Base-by-base conservation (phyloP, 805 yeast genomes). In the Barnettozyma vustinii region DNA sequence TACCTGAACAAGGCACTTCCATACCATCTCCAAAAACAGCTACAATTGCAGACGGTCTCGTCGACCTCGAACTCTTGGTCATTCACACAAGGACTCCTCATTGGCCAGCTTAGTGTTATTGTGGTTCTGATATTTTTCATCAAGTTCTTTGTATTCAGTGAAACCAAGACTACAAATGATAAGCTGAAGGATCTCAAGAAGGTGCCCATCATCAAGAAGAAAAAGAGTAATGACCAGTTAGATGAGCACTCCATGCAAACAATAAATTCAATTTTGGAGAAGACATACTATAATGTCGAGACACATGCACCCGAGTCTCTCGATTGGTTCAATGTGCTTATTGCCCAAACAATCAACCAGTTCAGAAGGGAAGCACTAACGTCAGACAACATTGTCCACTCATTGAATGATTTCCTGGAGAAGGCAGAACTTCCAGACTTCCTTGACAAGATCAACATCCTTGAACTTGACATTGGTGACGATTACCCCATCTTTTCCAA, bases 401-500 rank as follows among this genome's bases (percentile, higher is more conserved):
- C 90, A 1, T 70, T 94, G 44, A 83, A 87, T 58, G 80, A 77
- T 45, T 80, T 87, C 45, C 70, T 92, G 41, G 68, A 68, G 10
- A 64, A 65, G 7, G 79, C 83, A 54, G 79, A 79, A 20, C 66
- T 87, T 21, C 96, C 97, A 1, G 91, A 84, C 48, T 92, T 83
- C 64, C 65, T 94, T 44, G 97, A 84, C 61, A 76, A 78, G 21
- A 82, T 94, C 37, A 77, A 77, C 52, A 80, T 94, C 43, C 86
- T 91, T 1, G 97, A 92, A 59, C 81, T 94, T 23, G 92, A 90
- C 58, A 83, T 94, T 49, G 99, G 99, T 32, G 87, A 89, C 62
- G 97, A 91, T 65, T 94, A 84, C 63, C 99, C 99, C 3, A 87
- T 94, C 45, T 87, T 94, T 63, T 87, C 96, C 49, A 94, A 94